phyloP scores from a whole-genome alignment of 768 basidiomycete genomes.

The Agaricus subrufescens region DNA sequence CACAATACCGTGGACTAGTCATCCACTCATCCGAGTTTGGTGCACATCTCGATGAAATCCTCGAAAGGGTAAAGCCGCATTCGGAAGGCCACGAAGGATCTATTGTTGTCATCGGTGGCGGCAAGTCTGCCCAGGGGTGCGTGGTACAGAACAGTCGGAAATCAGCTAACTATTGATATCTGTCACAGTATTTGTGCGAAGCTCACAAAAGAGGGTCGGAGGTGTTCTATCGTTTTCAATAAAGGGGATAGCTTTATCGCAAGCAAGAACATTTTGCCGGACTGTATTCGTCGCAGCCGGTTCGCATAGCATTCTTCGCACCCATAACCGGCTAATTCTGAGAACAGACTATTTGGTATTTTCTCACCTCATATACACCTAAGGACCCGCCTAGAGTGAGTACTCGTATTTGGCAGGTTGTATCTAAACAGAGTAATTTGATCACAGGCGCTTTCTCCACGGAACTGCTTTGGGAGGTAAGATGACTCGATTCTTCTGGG shows the following conservation, averaged over 20 bases:
- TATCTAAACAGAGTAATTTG: background rate
- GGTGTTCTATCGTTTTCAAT: constrained; percentile 47
- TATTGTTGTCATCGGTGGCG: constrained; percentile 55
- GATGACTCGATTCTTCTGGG: constrained; percentile 47
- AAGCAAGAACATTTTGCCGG: constrained; percentile 40
- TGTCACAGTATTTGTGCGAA: constrained; percentile 38
- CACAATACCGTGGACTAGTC: constrained; percentile 40
- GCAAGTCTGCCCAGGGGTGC: constrained; percentile 63
- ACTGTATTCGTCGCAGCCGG: constrained; percentile 58
- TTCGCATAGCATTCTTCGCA: constrained; percentile 14
- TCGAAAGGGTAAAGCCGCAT: constrained; percentile 22
- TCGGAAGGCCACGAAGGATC: constrained; percentile 15
- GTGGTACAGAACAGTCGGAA: constrained; percentile 6
- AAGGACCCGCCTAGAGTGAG: constrained; percentile 50
- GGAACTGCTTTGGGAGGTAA: constrained; percentile 50
- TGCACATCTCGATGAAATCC: constrained; percentile 33
- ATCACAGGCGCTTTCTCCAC: constrained; percentile 49
- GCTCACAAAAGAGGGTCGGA: constrained; percentile 42
- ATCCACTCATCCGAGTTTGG: constrained; percentile 51
- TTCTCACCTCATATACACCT: constrained; percentile 47
- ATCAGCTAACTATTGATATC: background rate
- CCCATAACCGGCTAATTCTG: background rate
- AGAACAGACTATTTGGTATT: constrained; percentile 40
- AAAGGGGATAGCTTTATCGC: constrained; percentile 49
- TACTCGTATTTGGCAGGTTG: background rate